phyloP scores from a whole-genome alignment of 1,284 basidiomycete genomes.

The Sanghuangporus baumii region DNA sequence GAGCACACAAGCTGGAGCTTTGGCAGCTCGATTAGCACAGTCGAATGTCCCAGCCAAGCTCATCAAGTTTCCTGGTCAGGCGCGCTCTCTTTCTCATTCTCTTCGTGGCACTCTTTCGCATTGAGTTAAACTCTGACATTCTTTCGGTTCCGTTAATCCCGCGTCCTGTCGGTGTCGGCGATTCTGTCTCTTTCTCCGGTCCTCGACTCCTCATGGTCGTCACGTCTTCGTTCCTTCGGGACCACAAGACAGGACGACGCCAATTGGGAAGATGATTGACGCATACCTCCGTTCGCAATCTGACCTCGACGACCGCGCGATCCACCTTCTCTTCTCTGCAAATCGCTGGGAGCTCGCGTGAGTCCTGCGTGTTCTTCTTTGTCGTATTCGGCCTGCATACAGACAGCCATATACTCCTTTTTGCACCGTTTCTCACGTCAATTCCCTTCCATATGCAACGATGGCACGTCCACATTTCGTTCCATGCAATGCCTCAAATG shows the following conservation, averaged over 20 bases:
- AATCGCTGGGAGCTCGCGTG: constrained; percentile 96
- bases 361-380: neutral
- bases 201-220: neutral
- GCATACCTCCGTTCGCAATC: constrained; percentile 80
- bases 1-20: constrained; percentile 72
- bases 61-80: constrained; percentile 83
- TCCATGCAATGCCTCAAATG: neutral
- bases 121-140: no score
- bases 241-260: constrained; percentile 77
- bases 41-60: constrained; percentile 41
- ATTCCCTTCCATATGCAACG: constrained; percentile 2
- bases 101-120: neutral
- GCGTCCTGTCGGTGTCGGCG: no score
- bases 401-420: neutral
- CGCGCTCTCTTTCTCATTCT: neutral
- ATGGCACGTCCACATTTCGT: neutral
- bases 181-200: no score
- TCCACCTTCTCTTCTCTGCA: constrained; percentile 94
- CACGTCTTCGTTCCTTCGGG: neutral
- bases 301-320: constrained; percentile 86
- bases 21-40: constrained; percentile 47
- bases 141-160: no score
- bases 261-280: constrained; percentile 93
- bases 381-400: neutral
- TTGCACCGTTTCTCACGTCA: neutral